Evolutionary conservation across 2,329 filamentous ascomycete genomes (phyloP), one percentile per base, ranked within the genome.

Genomic region (Capronia americana): DNA sequence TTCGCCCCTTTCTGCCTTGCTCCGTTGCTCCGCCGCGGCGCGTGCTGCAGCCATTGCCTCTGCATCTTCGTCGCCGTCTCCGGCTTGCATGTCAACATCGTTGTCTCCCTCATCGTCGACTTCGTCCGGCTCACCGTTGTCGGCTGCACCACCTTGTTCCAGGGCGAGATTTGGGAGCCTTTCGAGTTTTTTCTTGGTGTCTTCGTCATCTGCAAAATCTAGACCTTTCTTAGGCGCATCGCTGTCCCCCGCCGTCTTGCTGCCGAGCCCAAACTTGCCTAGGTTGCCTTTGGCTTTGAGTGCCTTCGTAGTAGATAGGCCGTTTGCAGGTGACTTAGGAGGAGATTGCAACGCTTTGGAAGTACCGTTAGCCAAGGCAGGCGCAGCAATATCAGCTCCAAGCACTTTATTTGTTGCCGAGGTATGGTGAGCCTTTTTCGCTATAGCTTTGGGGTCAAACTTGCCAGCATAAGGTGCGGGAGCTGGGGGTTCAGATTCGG

Each of bases 131-230:
- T 81, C 88, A 87, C 71, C 85, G 70, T 89, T 86, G 68, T 84
- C 79, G 71, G 86, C 85, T 74, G 89, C 86, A 11, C 23, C 24
- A 20, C 34, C 61, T 30, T 66, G 38, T 61, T 71, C 65, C 61
- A 91, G 82, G 61, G 90, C 86, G 66, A 92, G 87, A 71, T 90
- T 90, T 65, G 94, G 93, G 67, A 99, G 88, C 80, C 93, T 95
- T 76, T 92, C 92, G 71, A 99, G 86, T 81, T 96, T 97, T 77
- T 93, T 91, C 75, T 91, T 89, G 1, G 90, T 90, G 34, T 88
- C 89, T 74, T 96, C 92, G 73, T 97, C 94, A 74, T 97, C 94
- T 67, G 91, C 93, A 73, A 97, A 89, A 72, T 93, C 89, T 24
- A 96, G 83, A 67, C 91, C 92, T 72, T 89, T 90, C 75, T 92